Percentiles rank a stretch among this genome's conserved stretches.
These are phyloP conservation scores for Ogataea minuta DNA, from an alignment of 805 yeast genomes.

Conservation along the genomic window DNA sequence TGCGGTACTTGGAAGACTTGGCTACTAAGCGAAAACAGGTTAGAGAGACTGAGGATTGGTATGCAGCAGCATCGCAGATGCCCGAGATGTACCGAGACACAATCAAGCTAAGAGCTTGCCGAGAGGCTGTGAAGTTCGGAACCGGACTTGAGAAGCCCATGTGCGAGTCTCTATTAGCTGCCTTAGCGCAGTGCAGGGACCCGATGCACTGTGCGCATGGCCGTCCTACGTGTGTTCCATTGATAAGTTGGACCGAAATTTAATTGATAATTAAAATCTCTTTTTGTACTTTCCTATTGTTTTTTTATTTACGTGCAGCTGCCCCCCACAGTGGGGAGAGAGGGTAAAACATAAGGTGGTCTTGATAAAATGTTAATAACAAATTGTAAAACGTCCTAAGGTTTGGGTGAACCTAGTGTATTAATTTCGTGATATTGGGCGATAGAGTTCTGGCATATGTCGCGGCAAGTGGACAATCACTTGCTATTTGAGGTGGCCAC, in stretches of 20 bases:
- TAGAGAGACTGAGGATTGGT: constrained; percentile 33
- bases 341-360: constrained; percentile 10
- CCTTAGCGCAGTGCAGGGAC: constrained; percentile 46
- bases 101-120: constrained; percentile 62
- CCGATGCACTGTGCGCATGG: constrained; percentile 91
- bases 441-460: constrained; percentile 39
- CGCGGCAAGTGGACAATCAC: constrained; percentile 85
- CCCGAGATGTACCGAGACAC: constrained; percentile 52
- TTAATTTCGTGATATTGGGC: constrained; percentile 1
- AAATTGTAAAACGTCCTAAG: neutral
- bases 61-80: constrained; percentile 38
- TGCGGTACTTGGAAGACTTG: constrained; percentile 47
- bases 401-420: too few species aligned
- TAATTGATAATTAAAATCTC: neutral
- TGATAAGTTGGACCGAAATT: constrained; percentile 21
- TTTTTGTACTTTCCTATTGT: constrained; percentile 4
- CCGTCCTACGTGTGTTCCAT: constrained; percentile 67
- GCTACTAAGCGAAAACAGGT: constrained; percentile 29
- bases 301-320: neutral
- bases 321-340: constrained; percentile 7
- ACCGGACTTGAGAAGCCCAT: constrained; percentile 42
- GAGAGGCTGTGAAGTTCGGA: constrained; percentile 73
- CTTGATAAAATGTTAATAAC: constrained; percentile 5
- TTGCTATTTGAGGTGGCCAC: constrained; percentile 92
- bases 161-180: constrained; percentile 43